A percentile compares a stretch with the other conserved stretches of the same genome.
Conservation (phyloP, 2,329 filamentous ascomycete genomes). For the Huntiella savannae region DNA sequence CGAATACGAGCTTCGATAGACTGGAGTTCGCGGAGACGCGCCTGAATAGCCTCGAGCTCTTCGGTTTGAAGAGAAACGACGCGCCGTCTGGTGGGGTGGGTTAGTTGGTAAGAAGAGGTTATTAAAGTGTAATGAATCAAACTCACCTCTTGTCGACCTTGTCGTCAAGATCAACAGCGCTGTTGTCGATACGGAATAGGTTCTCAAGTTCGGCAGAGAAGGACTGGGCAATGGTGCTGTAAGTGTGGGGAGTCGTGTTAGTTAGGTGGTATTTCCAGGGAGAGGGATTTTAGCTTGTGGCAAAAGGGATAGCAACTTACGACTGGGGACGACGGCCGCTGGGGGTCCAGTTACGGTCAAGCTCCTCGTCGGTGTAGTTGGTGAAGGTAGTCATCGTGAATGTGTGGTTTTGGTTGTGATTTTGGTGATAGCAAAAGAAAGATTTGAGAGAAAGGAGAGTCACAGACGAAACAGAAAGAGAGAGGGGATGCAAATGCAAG, state of each 20-base stretch:
- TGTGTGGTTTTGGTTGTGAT: not conserved
- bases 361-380: constrained; percentile 36
- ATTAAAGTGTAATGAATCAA: constrained; percentile 6
- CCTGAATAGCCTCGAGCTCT: constrained; percentile 74
- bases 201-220: constrained; percentile 76
- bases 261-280: not conserved
- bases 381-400: constrained; percentile 20
- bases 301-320: constrained; percentile 32
- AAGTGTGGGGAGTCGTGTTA: constrained; percentile 1
- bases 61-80: constrained; percentile 52
- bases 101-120: not conserved
- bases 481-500: not conserved
- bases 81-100: constrained; percentile 43
- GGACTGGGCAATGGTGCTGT: constrained; percentile 67
- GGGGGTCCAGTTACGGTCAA: constrained; percentile 64
- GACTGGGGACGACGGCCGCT: constrained; percentile 63
- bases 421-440: not conserved
- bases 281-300: constrained; percentile 22
- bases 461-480: not conserved
- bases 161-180: constrained; percentile 52
- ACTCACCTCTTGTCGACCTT: constrained; percentile 67
- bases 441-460: not conserved
- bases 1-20: constrained; percentile 68
- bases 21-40: constrained; percentile 61
- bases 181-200: constrained; percentile 73